These are phyloP conservation scores for Fusarium fracticaudum DNA, from an alignment of 2,329 filamentous ascomycete genomes.

Conservation along the genomic window DNA sequence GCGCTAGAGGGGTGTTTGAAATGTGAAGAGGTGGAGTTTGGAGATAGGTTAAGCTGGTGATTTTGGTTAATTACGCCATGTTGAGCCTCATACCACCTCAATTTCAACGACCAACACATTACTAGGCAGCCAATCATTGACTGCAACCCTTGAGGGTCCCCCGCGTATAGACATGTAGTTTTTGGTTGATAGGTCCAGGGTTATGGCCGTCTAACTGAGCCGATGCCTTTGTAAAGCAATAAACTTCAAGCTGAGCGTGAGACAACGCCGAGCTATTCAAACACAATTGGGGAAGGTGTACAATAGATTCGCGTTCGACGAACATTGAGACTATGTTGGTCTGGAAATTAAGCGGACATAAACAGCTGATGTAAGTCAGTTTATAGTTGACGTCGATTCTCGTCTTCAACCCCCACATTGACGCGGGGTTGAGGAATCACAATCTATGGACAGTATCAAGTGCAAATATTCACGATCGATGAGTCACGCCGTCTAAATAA, in stretches of 20 bases:
- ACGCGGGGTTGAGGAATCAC: neutral
- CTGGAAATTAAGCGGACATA: slow-evolving; percentile 4
- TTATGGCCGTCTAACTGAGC: neutral
- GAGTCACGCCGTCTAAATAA: neutral
- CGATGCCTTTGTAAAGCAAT: neutral
- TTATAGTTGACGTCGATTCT: neutral
- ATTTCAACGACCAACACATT: neutral
- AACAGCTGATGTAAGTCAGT: neutral
- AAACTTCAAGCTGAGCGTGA: neutral
- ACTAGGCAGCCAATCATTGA: slow-evolving; percentile 14
- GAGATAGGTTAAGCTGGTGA: neutral
- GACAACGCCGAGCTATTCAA: neutral
- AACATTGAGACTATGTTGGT: neutral
- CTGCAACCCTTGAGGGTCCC: neutral
- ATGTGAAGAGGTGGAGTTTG: neutral
- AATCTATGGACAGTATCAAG: neutral
- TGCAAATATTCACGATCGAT: neutral
- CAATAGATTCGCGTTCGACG: neutral
- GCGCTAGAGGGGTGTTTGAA: neutral
- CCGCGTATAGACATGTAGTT: neutral
- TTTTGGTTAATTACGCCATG: slow-evolving; percentile 11
- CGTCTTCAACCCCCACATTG: neutral
- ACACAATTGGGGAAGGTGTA: neutral
- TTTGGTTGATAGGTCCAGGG: neutral
- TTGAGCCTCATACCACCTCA: slow-evolving; percentile 25